phyloP scores from a whole-genome alignment of 495 filamentous ascomycete species.

The Usnea hakonensis region DNA sequence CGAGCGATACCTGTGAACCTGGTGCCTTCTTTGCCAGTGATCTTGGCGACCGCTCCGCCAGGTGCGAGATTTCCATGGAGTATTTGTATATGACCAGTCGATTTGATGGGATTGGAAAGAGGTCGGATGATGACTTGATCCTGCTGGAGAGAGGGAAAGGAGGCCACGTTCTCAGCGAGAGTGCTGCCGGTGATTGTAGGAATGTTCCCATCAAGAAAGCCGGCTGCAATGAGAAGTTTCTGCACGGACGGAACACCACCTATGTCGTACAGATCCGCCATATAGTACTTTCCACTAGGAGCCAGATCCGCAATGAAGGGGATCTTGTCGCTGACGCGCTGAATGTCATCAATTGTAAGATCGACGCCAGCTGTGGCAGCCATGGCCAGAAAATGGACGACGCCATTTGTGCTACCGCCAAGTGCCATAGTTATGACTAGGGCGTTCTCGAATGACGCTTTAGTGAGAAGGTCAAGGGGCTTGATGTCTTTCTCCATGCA shows the following conservation, averaged over 20 bases:
- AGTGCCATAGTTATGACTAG: conserved; percentile 88
- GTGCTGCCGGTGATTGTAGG: conserved; percentile 90
- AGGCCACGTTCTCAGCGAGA: conserved; percentile 76
- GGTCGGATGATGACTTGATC: conserved; percentile 82
- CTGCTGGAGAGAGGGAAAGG: conserved; percentile 70
- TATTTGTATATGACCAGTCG: conserved; percentile 82
- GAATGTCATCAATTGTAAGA: conserved; percentile 79
- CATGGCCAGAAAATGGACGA: conserved; percentile 93
- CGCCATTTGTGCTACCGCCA: conserved; percentile 85
- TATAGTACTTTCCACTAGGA: conserved; percentile 78
- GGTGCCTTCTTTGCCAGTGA: conserved; percentile 91
- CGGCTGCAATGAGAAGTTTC: conserved; percentile 80
- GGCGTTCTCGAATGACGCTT: conserved; percentile 84
- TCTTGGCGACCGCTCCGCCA: conserved; percentile 91
- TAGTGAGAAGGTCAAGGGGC: conserved; percentile 77
- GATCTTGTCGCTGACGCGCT: conserved; percentile 79
- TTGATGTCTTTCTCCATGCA: conserved; percentile 85
- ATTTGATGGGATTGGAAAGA: conserved; percentile 76
- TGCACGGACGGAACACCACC: conserved; percentile 87
- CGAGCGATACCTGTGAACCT: conserved; percentile 72
- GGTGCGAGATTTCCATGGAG: conserved; percentile 86
- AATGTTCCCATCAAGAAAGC: conserved; percentile 74
- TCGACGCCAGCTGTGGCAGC: conserved; percentile 79
- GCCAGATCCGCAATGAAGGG: conserved; percentile 92
- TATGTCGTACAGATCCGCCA: conserved; percentile 92